Percentiles rank a stretch among this genome's conserved stretches.
Conservation (phyloP, 1,284 basidiomycete species). For the Ganoderma leucocontextum region DNA sequence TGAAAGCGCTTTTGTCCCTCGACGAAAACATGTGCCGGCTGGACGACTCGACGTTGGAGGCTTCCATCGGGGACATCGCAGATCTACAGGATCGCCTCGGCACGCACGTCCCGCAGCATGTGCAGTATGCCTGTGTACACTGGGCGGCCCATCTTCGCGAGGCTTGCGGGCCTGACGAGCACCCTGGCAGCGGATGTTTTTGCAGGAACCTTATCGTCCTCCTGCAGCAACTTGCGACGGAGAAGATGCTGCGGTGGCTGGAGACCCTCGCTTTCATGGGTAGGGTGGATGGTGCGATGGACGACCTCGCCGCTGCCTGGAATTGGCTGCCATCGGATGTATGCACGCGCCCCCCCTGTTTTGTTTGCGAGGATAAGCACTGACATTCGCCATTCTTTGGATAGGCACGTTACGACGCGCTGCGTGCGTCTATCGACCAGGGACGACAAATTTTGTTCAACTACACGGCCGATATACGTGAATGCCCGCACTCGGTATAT, state of each 20-base stretch:
- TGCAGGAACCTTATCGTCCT: constrained; percentile 1
- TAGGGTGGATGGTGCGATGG: constrained; percentile 3
- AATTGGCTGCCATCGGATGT: background rate
- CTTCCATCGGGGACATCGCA: background rate
- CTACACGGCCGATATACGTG: background rate
- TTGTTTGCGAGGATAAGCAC: background rate
- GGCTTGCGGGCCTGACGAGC: constrained; percentile 4
- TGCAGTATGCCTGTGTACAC: constrained; percentile 26
- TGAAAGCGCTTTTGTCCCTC: background rate
- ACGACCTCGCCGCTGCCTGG: background rate
- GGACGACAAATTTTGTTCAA: constrained; percentile 1
- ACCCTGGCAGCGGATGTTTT: constrained; percentile 4
- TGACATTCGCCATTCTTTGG: background rate
- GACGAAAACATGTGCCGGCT: background rate
- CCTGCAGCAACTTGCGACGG: background rate
- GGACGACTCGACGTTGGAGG: background rate
- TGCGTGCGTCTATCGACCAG: background rate
- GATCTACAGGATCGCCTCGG: constrained; percentile 3
- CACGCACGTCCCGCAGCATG: constrained; percentile 13
- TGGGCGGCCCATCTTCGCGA: constrained; percentile 24
- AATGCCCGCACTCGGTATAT: background rate
- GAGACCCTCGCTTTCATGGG: background rate
- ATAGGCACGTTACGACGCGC: background rate
- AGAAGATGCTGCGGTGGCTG: constrained; percentile 3
- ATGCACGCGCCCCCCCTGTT: background rate